These are phyloP conservation scores for Pythium apleroticum DNA, from an alignment of 352 stramenopile species.

Conservation along the genomic window DNA sequence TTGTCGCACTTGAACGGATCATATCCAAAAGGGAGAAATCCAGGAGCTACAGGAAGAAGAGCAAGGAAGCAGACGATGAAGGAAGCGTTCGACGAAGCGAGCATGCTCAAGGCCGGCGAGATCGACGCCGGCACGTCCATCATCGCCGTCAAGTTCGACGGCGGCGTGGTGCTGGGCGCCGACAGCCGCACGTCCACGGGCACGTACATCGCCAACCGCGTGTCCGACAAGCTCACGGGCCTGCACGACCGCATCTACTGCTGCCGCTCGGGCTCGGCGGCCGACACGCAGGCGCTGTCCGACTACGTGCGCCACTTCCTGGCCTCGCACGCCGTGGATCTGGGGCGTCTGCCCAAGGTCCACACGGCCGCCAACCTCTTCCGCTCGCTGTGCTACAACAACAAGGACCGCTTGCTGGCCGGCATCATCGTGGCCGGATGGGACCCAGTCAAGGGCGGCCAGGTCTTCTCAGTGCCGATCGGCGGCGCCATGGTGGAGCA, in stretches of 20 bases:
- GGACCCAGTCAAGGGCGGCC: constrained; percentile 94
- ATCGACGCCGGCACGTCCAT: constrained; percentile 97
- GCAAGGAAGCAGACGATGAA: constrained; percentile 30
- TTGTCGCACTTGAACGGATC: neutral
- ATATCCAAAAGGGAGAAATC: constrained; percentile 7
- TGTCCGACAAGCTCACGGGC: constrained; percentile 97
- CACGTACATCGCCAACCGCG: constrained; percentile 97
- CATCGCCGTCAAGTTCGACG: constrained; percentile 96
- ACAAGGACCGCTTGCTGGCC: constrained; percentile 96
- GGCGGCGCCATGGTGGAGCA: constrained; percentile 96
- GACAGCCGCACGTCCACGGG: constrained; percentile 94
- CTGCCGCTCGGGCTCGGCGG: constrained; percentile 96
- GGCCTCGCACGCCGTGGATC: constrained; percentile 68
- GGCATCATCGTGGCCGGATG: constrained; percentile 98
- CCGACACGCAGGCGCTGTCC: constrained; percentile 95
- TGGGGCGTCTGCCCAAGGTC: constrained; percentile 93
- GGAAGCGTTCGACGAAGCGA: constrained; percentile 55
- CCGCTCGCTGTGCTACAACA: constrained; percentile 96
- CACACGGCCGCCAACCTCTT: constrained; percentile 98
- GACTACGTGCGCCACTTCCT: constrained; percentile 87
- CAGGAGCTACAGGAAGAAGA: neutral
- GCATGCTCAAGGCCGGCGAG: constrained; percentile 88
- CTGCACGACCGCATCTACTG: constrained; percentile 98
- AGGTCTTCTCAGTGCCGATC: constrained; percentile 96
- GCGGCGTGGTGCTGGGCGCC: constrained; percentile 96